A percentile compares a stretch with the other conserved stretches of the same genome.
These are phyloP conservation scores for Patellifolia procumbens DNA, from an alignment of 179 eudicot genomes.

Conservation along the genomic window DNA sequence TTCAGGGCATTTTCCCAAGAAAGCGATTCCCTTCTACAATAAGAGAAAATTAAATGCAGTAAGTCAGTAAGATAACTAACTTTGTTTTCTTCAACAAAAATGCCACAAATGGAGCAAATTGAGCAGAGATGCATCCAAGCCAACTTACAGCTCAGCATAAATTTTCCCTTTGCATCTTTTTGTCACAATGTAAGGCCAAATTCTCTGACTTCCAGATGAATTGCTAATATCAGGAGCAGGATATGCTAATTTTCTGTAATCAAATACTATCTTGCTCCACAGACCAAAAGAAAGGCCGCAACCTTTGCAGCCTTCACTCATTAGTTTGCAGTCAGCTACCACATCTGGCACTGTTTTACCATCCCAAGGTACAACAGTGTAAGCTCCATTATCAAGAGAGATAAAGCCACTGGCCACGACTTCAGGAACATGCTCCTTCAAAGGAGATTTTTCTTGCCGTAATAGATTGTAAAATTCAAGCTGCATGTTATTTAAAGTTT, in stretches of 20 bases:
- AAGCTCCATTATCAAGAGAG: slow-evolving; percentile 55
- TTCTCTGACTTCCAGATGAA: slow-evolving; percentile 40
- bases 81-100: background rate
- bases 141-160: slow-evolving; percentile 74
- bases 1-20: slow-evolving; percentile 59
- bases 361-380: slow-evolving; percentile 73
- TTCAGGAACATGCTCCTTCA: slow-evolving; percentile 70
- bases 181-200: slow-evolving; percentile 88
- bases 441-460: slow-evolving; percentile 46
- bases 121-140: slow-evolving; percentile 12
- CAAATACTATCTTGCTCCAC: slow-evolving; percentile 63
- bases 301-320: slow-evolving; percentile 31
- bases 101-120: background rate
- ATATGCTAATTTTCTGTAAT: slow-evolving; percentile 45
- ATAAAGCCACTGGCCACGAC: slow-evolving; percentile 85
- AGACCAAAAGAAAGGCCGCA: slow-evolving; percentile 61
- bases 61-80: background rate
- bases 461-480: slow-evolving; percentile 79
- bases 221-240: slow-evolving; percentile 31
- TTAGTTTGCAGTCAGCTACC: slow-evolving; percentile 37
- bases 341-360: slow-evolving; percentile 72
- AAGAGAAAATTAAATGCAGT: slow-evolving; percentile 10
- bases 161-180: slow-evolving; percentile 80
- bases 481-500: slow-evolving; percentile 43
- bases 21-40: slow-evolving; percentile 69